Conservation (phyloP, 1,284 basidiomycete species). For the Cystobasidium sp. region DNA sequence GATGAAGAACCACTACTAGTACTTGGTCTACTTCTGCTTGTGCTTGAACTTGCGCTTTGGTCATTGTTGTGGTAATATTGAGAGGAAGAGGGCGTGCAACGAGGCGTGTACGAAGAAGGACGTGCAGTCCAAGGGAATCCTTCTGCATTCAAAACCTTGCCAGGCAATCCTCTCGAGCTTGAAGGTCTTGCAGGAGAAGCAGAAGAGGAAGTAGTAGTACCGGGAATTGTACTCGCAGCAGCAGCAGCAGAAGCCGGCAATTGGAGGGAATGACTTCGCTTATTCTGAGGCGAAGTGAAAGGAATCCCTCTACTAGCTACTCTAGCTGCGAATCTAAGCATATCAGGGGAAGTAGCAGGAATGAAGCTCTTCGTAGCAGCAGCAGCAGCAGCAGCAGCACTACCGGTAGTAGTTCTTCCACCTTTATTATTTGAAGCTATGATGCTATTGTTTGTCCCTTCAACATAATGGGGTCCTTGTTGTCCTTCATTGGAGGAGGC, state of each 20-base stretch:
- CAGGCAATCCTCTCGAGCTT: neutral
- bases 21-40: no score
- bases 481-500: no score
- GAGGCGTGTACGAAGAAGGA: slow-evolving; percentile 16
- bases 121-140: slow-evolving; percentile 34
- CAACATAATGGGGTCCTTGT: neutral
- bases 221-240: no score
- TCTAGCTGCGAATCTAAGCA: slow-evolving; percentile 13
- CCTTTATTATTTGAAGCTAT: no score
- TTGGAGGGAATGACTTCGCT: slow-evolving; percentile 1
- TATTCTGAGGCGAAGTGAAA: neutral
- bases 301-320: slow-evolving; percentile 11
- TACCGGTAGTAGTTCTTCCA: no score
- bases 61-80: neutral
- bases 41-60: neutral
- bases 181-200: no score
- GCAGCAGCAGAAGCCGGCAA: no score
- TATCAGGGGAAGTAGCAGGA: slow-evolving; percentile 7
- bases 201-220: no score
- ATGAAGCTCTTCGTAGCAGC: neutral
- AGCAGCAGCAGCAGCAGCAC: no score
- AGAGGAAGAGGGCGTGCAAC: neutral
- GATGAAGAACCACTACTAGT: no score
- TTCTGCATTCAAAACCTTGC: slow-evolving; percentile 10
- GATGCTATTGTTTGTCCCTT: neutral